Evolutionary conservation across 2,329 filamentous ascomycete species (phyloP).

Genomic region (Furcasterigmium sp.): DNA sequence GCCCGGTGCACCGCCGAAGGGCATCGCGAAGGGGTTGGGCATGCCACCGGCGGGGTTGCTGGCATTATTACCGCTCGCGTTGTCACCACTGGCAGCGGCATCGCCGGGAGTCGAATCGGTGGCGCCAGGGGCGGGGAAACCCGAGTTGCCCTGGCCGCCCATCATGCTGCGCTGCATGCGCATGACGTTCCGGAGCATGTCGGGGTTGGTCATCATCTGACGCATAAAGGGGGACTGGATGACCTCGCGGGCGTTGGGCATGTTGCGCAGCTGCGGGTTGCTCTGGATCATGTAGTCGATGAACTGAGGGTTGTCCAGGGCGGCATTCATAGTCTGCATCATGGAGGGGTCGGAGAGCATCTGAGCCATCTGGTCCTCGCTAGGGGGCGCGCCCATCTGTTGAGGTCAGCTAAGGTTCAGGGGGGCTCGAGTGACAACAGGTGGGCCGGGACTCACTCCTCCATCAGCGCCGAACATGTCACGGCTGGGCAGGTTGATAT

Average conservation of each 20-base stretch:
- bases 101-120: constrained; percentile 77
- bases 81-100: constrained; percentile 22
- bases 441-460: constrained; percentile 60
- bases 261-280: constrained; percentile 74
- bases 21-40: constrained; percentile 39
- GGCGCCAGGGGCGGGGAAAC: constrained; percentile 85
- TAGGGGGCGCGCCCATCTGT: constrained; percentile 84
- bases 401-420: constrained; percentile 24
- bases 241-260: constrained; percentile 75
- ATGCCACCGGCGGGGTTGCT: constrained; percentile 7
- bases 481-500: constrained; percentile 79
- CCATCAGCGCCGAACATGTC: constrained; percentile 92
- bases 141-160: constrained; percentile 40
- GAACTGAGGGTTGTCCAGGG: constrained; percentile 90
- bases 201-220: constrained; percentile 88
- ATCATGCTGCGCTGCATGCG: constrained; percentile 73
- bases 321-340: constrained; percentile 84
- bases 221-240: constrained; percentile 85
- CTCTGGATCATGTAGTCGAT: constrained; percentile 91
- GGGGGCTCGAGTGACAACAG: too few relatives aligned
- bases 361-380: constrained; percentile 72
- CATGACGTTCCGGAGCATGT: constrained; percentile 74
- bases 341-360: constrained; percentile 89
- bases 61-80: constrained; percentile 22
- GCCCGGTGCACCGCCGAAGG: constrained; percentile 13